Evolutionary conservation across 495 filamentous ascomycete species (phyloP), one percentile per base, ranked within the genome.

Genomic region (Melanomma pulvis-pyrius): DNA sequence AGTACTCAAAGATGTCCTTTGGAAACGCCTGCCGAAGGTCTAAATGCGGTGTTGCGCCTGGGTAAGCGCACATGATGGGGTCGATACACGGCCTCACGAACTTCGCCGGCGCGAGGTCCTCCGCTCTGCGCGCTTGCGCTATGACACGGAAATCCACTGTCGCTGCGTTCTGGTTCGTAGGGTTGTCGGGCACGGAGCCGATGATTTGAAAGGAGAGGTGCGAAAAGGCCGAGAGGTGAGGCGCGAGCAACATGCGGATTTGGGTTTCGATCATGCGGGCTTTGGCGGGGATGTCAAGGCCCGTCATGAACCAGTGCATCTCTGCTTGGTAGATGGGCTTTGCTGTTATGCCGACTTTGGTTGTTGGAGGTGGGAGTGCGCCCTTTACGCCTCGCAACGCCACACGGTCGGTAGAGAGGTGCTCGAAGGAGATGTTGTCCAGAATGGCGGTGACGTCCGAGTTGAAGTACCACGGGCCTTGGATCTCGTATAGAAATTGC

Each of bases 401-500:
- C 2, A 85, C 82, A 1, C 81, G 64, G 60, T 73, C 44, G 13
- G 68, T 64, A 0, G 56, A 58, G 7, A 64, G 46, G 25, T 71
- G 59, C 29, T 74, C 68, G 52, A 87, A 78, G 22, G 77, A 69
- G 53, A 86, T 76, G 34, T 81, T 71, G 28, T 75, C 75, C 25
- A 87, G 71, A 30, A 83, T 67, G 1, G 84, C 83, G 1, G 78
- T 83, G 48, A 87, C 84, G 71, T 86, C 82, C 1, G 77, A 81
- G 76, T 87, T 84, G 58, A 80, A 81, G 66, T 86, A 86, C 70
- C 79, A 79, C 1, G 78, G 79, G 0, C 85, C 85, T 63, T 87
- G 85, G 46, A 87, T 82, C 69, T 88, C 85, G 72, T 88, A 87
- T 17, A 87, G 68, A 2, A 86, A 69, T 62, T 87, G 82, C 15